Evolutionary conservation across 345 rosid species (phyloP).

Genomic region (Aethionema arabicum): DNA sequence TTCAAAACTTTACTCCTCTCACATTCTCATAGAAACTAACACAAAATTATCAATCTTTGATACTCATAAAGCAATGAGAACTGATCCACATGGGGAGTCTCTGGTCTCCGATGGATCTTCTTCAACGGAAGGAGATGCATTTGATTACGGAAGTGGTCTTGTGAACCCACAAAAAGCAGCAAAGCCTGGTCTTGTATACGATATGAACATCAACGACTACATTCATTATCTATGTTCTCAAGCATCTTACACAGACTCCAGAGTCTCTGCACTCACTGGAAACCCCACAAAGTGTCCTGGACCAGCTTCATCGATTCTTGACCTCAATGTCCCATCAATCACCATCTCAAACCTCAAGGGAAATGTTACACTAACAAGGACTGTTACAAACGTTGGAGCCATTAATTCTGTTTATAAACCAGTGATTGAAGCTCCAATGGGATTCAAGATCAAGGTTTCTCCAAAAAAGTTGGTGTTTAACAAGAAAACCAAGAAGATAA

Average conservation of each 20-base stretch:
- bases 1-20: background rate
- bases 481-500: constrained; percentile 18
- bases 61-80: constrained; percentile 12
- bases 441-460: constrained; percentile 33
- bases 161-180: constrained; percentile 49
- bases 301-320: constrained; percentile 42
- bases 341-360: constrained; percentile 48
- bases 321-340: constrained; percentile 64
- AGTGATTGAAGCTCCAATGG: constrained; percentile 45
- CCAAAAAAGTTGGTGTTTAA: constrained; percentile 43
- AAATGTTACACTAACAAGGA: constrained; percentile 42
- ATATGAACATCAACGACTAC: constrained; percentile 47
- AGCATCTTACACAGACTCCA: constrained; percentile 42
- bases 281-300: constrained; percentile 33
- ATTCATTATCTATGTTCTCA: constrained; percentile 50
- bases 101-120: constrained; percentile 47
- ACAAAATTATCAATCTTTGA: constrained; percentile 7
- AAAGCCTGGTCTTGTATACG: constrained; percentile 62
- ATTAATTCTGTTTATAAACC: constrained; percentile 43
- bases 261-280: constrained; percentile 42
- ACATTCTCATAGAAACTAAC: background rate
- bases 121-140: constrained; percentile 48
- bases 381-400: constrained; percentile 59
- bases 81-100: constrained; percentile 42
- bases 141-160: constrained; percentile 69